Conservation (phyloP, 208 protist genomes). For the Willaertia magna region DNA sequence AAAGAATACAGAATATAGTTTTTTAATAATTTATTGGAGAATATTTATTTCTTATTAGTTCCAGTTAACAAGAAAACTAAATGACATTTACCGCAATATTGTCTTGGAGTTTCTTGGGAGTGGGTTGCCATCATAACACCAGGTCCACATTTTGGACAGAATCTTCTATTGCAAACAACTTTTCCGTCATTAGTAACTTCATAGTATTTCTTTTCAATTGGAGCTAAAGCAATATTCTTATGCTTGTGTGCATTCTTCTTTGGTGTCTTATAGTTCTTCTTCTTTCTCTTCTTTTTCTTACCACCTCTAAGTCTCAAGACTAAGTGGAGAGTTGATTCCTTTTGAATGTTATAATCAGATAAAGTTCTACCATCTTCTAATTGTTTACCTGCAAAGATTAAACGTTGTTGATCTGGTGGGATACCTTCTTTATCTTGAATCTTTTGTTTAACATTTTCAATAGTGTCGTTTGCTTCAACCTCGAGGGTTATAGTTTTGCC, state of each 20-base stretch:
- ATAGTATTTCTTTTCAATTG: conserved; percentile 70
- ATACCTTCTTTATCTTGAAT: conserved; percentile 84
- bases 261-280: conserved; percentile 78
- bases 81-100: conserved; percentile 78
- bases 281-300: conserved; percentile 75
- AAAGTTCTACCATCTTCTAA: conserved; percentile 53
- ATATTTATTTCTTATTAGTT: no score
- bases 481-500: conserved; percentile 77
- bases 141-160: conserved; percentile 64
- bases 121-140: conserved; percentile 59
- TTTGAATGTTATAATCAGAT: conserved; percentile 79
- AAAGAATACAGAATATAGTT: no score
- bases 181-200: conserved; percentile 39
- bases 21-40: no score
- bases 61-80: conserved; percentile 18
- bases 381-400: conserved; percentile 74
- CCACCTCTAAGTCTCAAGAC: conserved; percentile 75
- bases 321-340: conserved; percentile 78
- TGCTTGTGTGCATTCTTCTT: conserved; percentile 73
- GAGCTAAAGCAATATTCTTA: conserved; percentile 75
- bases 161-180: conserved; percentile 48
- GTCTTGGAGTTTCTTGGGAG: conserved; percentile 58
- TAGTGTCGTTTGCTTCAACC: conserved; percentile 77
- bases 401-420: conserved; percentile 72
- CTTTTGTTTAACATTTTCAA: conserved; percentile 79